phyloP scores from a whole-genome alignment of 1,284 basidiomycete genomes.

The Rhodotorula sp. region DNA sequence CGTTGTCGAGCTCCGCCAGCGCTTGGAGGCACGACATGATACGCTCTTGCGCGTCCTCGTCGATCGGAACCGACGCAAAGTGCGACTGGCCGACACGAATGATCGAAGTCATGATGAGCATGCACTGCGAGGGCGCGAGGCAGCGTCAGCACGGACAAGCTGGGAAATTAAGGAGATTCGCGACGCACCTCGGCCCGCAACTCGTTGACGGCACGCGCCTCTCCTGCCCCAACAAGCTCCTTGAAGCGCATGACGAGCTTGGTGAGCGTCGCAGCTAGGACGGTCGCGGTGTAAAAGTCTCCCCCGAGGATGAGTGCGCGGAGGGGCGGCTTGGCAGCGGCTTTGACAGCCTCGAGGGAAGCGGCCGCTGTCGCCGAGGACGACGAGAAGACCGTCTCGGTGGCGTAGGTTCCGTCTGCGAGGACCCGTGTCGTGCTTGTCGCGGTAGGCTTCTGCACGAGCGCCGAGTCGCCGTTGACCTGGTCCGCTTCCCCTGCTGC shows the following conservation, averaged over 20 bases:
- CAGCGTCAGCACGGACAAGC: no score
- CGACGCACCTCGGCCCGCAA: slow-evolving; percentile 75
- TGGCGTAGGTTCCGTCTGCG: slow-evolving; percentile 97
- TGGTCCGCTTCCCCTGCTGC: slow-evolving; percentile 51
- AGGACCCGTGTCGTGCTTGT: slow-evolving; percentile 63
- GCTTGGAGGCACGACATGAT: slow-evolving; percentile 97
- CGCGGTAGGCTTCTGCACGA: slow-evolving; percentile 47
- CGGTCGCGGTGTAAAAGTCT: slow-evolving; percentile 94
- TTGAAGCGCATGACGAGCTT: slow-evolving; percentile 86
- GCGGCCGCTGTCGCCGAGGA: slow-evolving; percentile 59
- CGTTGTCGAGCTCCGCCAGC: slow-evolving; percentile 55
- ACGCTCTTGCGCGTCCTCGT: slow-evolving; percentile 95
- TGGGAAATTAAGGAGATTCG: no score
- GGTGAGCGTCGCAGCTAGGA: slow-evolving; percentile 81
- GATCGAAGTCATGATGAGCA: slow-evolving; percentile 97
- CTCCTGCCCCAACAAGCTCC: slow-evolving; percentile 56
- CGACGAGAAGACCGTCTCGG: slow-evolving; percentile 81
- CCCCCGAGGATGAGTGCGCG: slow-evolving; percentile 86
- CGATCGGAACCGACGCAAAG: slow-evolving; percentile 87
- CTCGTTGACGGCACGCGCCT: slow-evolving; percentile 63
- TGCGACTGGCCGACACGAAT: slow-evolving; percentile 97
- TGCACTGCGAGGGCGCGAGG: slow-evolving; percentile 58
- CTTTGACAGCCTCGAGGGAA: slow-evolving; percentile 74
- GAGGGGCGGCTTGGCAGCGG: slow-evolving; percentile 84
- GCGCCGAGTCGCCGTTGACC: slow-evolving; percentile 43